Conservation (phyloP, 192 early-diverging fungal genomes). For the Gigaspora rosea region DNA sequence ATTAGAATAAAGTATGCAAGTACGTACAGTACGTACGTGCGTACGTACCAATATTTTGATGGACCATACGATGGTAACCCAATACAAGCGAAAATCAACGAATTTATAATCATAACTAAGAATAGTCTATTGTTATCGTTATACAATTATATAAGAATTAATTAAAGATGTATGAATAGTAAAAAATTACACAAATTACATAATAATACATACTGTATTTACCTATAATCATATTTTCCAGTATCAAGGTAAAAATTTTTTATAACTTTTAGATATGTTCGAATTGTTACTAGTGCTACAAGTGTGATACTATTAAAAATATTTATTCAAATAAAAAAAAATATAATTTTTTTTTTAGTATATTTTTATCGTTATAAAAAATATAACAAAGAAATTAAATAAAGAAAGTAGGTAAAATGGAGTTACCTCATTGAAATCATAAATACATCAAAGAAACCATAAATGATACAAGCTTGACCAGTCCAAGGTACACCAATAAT, state of each 20-base stretch:
- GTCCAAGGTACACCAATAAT: neutral
- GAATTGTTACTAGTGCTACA: neutral
- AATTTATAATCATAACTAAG: neutral
- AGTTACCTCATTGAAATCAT: neutral
- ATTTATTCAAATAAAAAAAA: too few relatives aligned
- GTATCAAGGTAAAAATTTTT: neutral
- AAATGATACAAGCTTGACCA: neutral
- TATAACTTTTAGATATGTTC: constrained; percentile 4
- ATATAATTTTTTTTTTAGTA: too few relatives aligned
- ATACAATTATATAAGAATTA: neutral
- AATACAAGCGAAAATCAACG: neutral
- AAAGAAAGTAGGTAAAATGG: too few relatives aligned
- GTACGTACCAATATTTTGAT: constrained; percentile 5
- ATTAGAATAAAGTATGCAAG: too few relatives aligned
- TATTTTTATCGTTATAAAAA: too few relatives aligned
- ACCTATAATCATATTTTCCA: constrained; percentile 1
- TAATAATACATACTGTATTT: neutral
- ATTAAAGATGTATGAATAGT: neutral
- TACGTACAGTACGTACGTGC: too few relatives aligned
- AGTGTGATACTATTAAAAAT: neutral
- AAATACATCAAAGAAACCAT: neutral
- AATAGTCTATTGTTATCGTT: neutral
- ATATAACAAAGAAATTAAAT: too few relatives aligned
- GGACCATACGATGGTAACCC: neutral
- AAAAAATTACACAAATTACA: neutral